Evolutionary conservation across 1,139 yeast genomes (phyloP).

Genomic region (Suzukiozyma palmioleophila): DNA sequence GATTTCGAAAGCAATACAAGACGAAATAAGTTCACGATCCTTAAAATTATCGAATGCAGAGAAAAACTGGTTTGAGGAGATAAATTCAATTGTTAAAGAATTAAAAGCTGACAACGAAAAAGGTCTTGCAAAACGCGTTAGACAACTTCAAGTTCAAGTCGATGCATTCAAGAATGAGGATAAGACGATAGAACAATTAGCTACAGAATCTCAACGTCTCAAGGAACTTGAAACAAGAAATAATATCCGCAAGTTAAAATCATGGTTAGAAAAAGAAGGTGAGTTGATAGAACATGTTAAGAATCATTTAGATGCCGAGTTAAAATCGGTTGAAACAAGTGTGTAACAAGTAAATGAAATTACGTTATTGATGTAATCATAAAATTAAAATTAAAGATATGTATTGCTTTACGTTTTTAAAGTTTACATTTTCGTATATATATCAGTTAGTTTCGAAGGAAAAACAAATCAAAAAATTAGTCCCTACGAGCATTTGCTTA

Average conservation of each 20-base stretch:
- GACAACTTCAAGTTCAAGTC: constrained; percentile 15
- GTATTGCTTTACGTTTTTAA: neutral
- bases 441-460: too few relatives aligned
- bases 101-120: constrained; percentile 9
- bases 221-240: constrained; percentile 16
- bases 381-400: too few relatives aligned
- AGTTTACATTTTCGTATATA: neutral
- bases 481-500: too few relatives aligned
- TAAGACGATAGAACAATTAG: too few relatives aligned
- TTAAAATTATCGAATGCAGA: constrained; percentile 36
- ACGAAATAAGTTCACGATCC: constrained; percentile 15
- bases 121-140: constrained; percentile 10
- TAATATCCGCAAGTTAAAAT: constrained; percentile 14
- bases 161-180: constrained; percentile 5
- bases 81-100: constrained; percentile 21
- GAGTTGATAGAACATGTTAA: constrained; percentile 13
- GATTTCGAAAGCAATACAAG: constrained; percentile 20
- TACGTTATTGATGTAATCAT: neutral
- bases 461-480: neutral
- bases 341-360: neutral
- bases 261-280: constrained; percentile 18
- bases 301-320: constrained; percentile 11
- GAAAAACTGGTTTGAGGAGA: constrained; percentile 33
- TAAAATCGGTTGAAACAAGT: constrained; percentile 1
- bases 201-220: constrained; percentile 4